Evolutionary conservation across 176 grass and related monocot genomes (phyloP), one percentile per base, ranked within the genome.

Genomic region (Bothriochloa decipiens): DNA sequence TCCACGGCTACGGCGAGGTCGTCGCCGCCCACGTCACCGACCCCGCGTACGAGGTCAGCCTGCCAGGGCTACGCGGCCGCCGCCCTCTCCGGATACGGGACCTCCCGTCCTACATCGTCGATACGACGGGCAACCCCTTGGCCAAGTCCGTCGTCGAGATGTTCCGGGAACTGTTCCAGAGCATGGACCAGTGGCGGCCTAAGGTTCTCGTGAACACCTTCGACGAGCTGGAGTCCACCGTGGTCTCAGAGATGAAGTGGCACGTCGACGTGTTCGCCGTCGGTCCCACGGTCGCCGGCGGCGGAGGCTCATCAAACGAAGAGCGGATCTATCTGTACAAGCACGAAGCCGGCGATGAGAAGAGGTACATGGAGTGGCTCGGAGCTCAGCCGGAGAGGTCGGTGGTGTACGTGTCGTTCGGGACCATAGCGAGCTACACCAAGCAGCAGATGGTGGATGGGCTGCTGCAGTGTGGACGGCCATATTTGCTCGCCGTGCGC

Each of bases 331-430:
- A 86, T 23, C 12, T 90, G 70, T 90, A 77, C 12, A 53, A 72
- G 37, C 65, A 67, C 2, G 78, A 80, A 28, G 33, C 33, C 33
- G 33, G 3, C 33, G 88, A 83, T 3, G 45, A 77, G 3, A 79
- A 81, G 58, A 68, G 42, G 18, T 94, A 94, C 84, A 74, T 90
- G 70, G 76, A 84, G 36, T 92, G 91, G 91, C 85, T 93, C 3
- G 69, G 83, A 17, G 35, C 70, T 16, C 69, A 79, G 74, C 71
- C 72, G 5, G 79, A 68, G 2, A 75, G 14, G 20, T 91, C 94
- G 0, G 91, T 97, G 47, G 70, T 91, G 32, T 93, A 93, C 22
- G 57, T 93, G 18, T 89, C 91, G 11, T 90, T 88, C 16, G 91
- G 94, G 29, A 97, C 85, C 79, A n/a, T 97, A n/a, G 57, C 81